Evolutionary conservation across 108 stramenopile genomes (phyloP).

Genomic region (Skeletonema tropicum): DNA sequence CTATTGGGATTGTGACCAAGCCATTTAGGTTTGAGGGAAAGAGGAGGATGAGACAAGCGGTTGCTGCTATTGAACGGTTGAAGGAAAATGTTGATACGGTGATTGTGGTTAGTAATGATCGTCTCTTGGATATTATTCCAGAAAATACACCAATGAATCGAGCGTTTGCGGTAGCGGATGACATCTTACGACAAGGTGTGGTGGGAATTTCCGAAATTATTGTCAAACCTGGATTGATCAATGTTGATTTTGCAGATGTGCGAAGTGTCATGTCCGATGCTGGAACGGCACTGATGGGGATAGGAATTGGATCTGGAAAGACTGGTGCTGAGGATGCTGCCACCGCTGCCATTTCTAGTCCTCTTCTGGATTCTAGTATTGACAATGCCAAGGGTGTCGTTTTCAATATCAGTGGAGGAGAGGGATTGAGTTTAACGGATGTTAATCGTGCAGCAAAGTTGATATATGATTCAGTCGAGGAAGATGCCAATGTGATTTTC

Average conservation of each 20-base stretch:
- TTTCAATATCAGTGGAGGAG: slow-evolving; percentile 91
- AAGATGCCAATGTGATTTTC: slow-evolving; percentile 94
- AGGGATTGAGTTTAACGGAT: slow-evolving; percentile 86
- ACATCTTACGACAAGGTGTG: slow-evolving; percentile 91
- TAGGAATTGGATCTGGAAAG: slow-evolving; percentile 84
- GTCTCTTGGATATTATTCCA: slow-evolving; percentile 90
- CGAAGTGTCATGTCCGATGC: slow-evolving; percentile 91
- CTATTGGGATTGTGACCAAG: slow-evolving; percentile 88
- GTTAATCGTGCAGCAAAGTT: slow-evolving; percentile 88
- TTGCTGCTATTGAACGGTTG: slow-evolving; percentile 75
- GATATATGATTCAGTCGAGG: slow-evolving; percentile 91
- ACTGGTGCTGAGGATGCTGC: slow-evolving; percentile 91
- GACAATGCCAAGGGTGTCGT: slow-evolving; percentile 91
- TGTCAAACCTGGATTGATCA: slow-evolving; percentile 89
- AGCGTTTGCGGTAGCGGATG: slow-evolving; percentile 92
- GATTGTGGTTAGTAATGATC: slow-evolving; percentile 93
- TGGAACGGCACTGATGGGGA: slow-evolving; percentile 93
- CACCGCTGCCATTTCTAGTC: slow-evolving; percentile 87
- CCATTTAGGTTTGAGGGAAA: slow-evolving; percentile 93
- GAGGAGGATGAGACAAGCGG: slow-evolving; percentile 85
- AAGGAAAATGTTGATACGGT: slow-evolving; percentile 89
- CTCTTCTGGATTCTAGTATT: slow-evolving; percentile 86
- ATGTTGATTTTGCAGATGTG: slow-evolving; percentile 95
- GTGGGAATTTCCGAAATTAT: slow-evolving; percentile 94
- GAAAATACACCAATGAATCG: slow-evolving; percentile 90